Evolutionary conservation across 208 protist genomes (phyloP).

Genomic region (Trypanosomatidae sp.): DNA sequence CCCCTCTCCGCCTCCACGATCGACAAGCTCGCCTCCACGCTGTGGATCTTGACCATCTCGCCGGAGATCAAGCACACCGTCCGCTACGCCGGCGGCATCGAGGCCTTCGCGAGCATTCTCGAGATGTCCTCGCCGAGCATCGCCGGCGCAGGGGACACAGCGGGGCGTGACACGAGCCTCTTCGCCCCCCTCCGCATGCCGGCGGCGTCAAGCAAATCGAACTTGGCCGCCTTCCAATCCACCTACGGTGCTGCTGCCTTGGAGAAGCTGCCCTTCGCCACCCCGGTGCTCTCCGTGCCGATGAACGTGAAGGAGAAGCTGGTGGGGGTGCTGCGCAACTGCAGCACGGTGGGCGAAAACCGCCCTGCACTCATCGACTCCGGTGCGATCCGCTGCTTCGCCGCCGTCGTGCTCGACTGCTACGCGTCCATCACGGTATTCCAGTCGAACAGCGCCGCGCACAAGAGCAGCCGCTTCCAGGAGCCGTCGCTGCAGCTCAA

Average conservation of each 20-base stretch:
- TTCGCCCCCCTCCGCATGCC: slow-evolving; percentile 23
- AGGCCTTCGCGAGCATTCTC: slow-evolving; percentile 66
- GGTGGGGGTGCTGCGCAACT: slow-evolving; percentile 87
- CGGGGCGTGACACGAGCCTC: slow-evolving; percentile 4
- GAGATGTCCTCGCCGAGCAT: slow-evolving; percentile 56
- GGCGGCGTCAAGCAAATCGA: slow-evolving; percentile 4
- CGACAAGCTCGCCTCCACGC: slow-evolving; percentile 86
- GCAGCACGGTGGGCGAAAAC: slow-evolving; percentile 84
- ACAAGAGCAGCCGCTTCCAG: slow-evolving; percentile 51
- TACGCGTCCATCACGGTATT: slow-evolving; percentile 46
- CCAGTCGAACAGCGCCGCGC: slow-evolving; percentile 14
- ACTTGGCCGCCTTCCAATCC: slow-evolving; percentile 25
- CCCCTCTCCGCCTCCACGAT: slow-evolving; percentile 51
- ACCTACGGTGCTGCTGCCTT: slow-evolving; percentile 22
- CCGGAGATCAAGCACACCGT: slow-evolving; percentile 91
- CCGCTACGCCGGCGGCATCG: slow-evolving; percentile 69
- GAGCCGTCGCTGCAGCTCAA: slow-evolving; percentile 79
- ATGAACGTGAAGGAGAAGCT: slow-evolving; percentile 86
- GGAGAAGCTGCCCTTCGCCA: slow-evolving; percentile 29
- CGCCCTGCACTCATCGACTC: slow-evolving; percentile 50
- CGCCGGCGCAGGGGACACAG: slow-evolving; percentile 25
- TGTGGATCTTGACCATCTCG: slow-evolving; percentile 92
- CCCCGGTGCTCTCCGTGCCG: slow-evolving; percentile 34
- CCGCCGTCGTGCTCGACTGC: slow-evolving; percentile 76
- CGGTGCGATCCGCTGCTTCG: slow-evolving; percentile 61